Evolutionary conservation across 441 rosid genomes (phyloP), one percentile per base, ranked within the genome.

Genomic region (Croton laevigatus): DNA sequence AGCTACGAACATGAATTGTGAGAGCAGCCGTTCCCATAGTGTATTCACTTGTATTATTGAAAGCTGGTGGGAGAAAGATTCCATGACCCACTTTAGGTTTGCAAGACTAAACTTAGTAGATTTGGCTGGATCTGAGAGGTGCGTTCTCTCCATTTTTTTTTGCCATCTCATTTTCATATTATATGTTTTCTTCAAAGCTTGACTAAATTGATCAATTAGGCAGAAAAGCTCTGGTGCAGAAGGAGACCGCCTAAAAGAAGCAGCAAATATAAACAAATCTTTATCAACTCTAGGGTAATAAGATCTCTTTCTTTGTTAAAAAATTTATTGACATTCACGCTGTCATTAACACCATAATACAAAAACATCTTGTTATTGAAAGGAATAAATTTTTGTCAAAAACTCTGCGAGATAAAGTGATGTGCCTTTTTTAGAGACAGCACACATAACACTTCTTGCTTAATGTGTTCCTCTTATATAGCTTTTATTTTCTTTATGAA

Each of bases 61-160:
- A 79, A 90, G 98, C 82, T 81, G 73, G 40, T 89, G 98, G 98
- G 97, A 91, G 79, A 90, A 80, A 78, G 97, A 90, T 80, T 89
- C 97, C 67, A 79, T 88, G 92, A 85, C 83, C 52, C 95, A 79
- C 82, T 86, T 84, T 58, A 87, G 98, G 84, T 94, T 89, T 82
- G 92, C 97, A 70, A 85, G 98, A 81, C 88, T 94, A 76, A 94
- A 94, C 80, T 87, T 94, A 76, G 98, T 94, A 32, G 98, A 94
- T 76, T 84, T 94, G 78, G 97, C 98, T 72, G 98, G 98, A 80
- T 94, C 98, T 75, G 98, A 94, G 76, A 94, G 98, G 98, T 94
- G 87, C 70, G 20, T 38, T 51, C 52, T 60, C 23, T 62, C 71
- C 59, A 58, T 34, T 68, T 67, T 59, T 60, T 34, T 68, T 67